Evolutionary conservation across 1,284 basidiomycete genomes (phyloP).

Genomic region (Peniophora sp.): DNA sequence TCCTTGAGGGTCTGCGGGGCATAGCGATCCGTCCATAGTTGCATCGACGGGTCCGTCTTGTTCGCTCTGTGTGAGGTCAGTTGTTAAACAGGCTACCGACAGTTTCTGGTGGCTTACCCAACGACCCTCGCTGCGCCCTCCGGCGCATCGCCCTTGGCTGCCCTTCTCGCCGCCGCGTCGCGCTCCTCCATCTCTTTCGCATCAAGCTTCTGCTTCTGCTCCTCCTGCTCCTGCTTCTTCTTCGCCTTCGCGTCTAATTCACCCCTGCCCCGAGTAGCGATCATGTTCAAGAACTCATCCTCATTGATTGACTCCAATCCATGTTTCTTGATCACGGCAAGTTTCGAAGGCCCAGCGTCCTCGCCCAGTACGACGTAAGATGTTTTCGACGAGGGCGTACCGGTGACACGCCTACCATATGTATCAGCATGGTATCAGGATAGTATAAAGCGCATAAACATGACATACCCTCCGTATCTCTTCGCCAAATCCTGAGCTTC

Average conservation of each 20-base stretch:
- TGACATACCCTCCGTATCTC: slow-evolving; percentile 82
- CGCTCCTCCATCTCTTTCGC: slow-evolving; percentile 73
- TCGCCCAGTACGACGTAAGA: slow-evolving; percentile 86
- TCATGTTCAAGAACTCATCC: slow-evolving; percentile 83
- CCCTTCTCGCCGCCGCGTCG: slow-evolving; percentile 40
- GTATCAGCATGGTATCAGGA: neutral
- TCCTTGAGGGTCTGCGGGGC: slow-evolving; percentile 86
- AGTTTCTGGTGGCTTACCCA: neutral
- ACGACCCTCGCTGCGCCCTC: neutral
- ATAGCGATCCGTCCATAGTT: slow-evolving; percentile 95
- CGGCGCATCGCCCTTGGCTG: neutral
- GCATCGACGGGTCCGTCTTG: slow-evolving; percentile 38
- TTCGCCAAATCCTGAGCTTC: slow-evolving; percentile 87
- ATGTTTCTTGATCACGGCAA: slow-evolving; percentile 80
- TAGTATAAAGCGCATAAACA: neutral
- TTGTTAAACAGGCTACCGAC: neutral
- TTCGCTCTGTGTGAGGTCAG: slow-evolving; percentile 18
- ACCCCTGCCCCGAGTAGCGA: slow-evolving; percentile 54
- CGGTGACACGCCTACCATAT: slow-evolving; percentile 67
- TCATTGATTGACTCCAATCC: slow-evolving; percentile 74
- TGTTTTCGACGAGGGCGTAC: slow-evolving; percentile 86
- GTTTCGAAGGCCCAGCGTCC: slow-evolving; percentile 83
- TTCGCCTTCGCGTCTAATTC: slow-evolving; percentile 72
- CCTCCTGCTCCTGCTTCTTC: slow-evolving; percentile 81
- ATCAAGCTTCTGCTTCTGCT: slow-evolving; percentile 61